phyloP scores from a whole-genome alignment of 306 rosid species.

The Cucurbita argyrosperma region DNA sequence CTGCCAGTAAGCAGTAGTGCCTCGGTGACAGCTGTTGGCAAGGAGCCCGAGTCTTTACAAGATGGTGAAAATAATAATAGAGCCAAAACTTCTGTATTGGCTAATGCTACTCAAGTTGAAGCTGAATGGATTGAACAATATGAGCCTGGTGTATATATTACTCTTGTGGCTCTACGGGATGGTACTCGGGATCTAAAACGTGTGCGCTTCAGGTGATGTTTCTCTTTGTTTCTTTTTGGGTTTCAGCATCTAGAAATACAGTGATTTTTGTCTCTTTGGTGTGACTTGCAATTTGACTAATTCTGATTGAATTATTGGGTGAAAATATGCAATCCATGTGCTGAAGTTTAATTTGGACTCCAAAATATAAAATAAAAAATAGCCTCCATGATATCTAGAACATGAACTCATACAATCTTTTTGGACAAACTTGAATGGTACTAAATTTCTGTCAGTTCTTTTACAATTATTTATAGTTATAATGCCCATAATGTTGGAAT shows the following conservation, averaged over 20 bases:
- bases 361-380: background rate
- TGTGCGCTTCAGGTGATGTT: constrained; percentile 82
- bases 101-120: constrained; percentile 45
- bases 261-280: background rate
- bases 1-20: constrained; percentile 29
- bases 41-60: constrained; percentile 44
- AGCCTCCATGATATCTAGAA: background rate
- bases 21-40: constrained; percentile 41
- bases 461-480: background rate
- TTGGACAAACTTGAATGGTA: background rate
- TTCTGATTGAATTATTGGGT: background rate
- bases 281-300: background rate
- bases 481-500: background rate
- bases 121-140: constrained; percentile 98
- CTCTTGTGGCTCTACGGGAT: constrained; percentile 75
- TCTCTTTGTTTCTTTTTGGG: background rate
- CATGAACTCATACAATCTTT: background rate
- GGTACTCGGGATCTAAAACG: constrained; percentile 90
- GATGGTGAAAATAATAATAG: constrained; percentile 38
- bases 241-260: constrained; percentile 1
- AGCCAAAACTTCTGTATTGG: constrained; percentile 25
- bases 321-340: constrained; percentile 1
- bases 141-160: constrained; percentile 94
- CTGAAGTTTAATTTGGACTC: background rate
- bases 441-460: background rate